These are phyloP conservation scores for Hymenoscyphus infarciens DNA, from an alignment of 2,329 filamentous ascomycete genomes.

Conservation along the genomic window DNA sequence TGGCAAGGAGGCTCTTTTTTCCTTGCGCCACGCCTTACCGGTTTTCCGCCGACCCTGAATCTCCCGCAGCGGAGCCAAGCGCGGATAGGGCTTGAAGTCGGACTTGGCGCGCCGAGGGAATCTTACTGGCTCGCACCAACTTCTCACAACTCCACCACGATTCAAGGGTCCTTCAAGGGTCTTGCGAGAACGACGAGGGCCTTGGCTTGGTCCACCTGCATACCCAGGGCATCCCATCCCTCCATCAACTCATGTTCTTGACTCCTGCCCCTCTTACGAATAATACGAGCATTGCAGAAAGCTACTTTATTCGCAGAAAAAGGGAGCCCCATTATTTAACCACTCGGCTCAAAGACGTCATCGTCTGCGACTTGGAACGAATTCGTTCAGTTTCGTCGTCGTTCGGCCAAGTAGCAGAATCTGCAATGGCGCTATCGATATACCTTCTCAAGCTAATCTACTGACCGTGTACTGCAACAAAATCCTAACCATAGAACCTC, in stretches of 20 bases:
- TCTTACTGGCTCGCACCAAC: not conserved
- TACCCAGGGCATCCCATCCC: not conserved
- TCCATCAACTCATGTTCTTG: not conserved
- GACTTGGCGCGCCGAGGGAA: not conserved
- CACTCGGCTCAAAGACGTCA: constrained; percentile 1
- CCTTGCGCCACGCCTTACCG: not conserved
- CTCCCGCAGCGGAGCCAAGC: not conserved
- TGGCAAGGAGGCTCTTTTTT: not conserved
- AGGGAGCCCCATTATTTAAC: not conserved
- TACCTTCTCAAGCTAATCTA: constrained; percentile 1
- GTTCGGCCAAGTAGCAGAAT: not conserved
- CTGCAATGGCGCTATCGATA: not conserved
- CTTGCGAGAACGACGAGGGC: not conserved
- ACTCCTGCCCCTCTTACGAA: not conserved
- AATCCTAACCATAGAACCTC: not conserved
- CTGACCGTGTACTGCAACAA: not conserved
- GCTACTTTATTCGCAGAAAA: not conserved
- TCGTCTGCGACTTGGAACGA: not conserved
- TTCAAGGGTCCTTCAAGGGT: not conserved
- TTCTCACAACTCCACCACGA: not conserved
- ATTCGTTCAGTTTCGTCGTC: not conserved
- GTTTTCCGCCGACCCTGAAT: not conserved
- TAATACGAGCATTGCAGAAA: not conserved
- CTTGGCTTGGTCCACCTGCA: not conserved
- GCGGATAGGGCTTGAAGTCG: not conserved